A percentile compares a stretch with the other conserved stretches of the same genome.
Conservation (phyloP, 208 protist genomes). For the Trypanosoma congolense region DNA sequence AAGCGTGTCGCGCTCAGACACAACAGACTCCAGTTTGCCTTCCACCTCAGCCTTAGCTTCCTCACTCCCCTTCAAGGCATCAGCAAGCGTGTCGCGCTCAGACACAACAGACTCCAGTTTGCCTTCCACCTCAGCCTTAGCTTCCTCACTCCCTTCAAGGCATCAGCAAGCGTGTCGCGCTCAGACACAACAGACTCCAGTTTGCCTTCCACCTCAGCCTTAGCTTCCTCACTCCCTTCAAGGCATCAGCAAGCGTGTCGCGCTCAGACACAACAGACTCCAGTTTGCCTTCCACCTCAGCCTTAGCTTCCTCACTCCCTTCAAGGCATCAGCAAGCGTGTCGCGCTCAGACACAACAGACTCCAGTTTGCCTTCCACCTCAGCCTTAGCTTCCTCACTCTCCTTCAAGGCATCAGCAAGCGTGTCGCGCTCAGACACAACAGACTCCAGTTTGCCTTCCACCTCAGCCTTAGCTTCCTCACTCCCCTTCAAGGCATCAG, state of each 20-base stretch:
- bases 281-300: neutral
- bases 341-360: neutral
- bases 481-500: neutral
- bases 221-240: neutral
- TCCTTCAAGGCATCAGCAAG: neutral
- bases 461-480: neutral
- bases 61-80: constrained; percentile 10
- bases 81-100: constrained; percentile 6
- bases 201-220: too few species aligned
- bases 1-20: constrained; percentile 22
- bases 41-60: constrained; percentile 25
- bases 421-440: neutral
- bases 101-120: neutral
- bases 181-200: too few species aligned
- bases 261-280: neutral
- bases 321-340: neutral
- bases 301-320: neutral
- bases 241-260: neutral
- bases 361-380: neutral
- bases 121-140: neutral
- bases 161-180: too few species aligned
- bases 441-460: neutral
- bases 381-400: neutral
- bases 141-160: too few species aligned
- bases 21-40: constrained; percentile 13